Evolutionary conservation across 345 rosid species (phyloP), one percentile per base, ranked within the genome.

Genomic region (Jatropha curcas): DNA sequence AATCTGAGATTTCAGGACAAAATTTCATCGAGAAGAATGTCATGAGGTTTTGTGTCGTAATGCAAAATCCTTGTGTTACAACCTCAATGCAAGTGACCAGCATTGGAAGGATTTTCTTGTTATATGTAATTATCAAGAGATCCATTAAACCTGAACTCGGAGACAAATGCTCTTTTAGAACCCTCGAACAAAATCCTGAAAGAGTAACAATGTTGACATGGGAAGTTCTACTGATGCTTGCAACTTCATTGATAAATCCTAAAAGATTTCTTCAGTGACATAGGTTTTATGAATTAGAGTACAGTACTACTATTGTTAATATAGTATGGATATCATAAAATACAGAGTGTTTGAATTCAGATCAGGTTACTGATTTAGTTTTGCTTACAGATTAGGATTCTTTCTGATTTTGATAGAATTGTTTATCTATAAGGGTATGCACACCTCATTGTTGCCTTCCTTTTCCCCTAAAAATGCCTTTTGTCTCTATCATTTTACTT

Each of bases 201-300:
- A 65, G 39, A 27, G 25, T 46, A 16, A 65, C 70, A 28, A 65
- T 45, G 24, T 65, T 65, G 35, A 65, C 69, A 17, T 45, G 69
- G 56, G 37, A 65, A 65, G 69, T 65, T 37, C 37, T 45, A 43
- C 69, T 17, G 20, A 65, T 65, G 56, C 69, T 65, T 3, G 35
- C 55, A 27, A 65, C 55, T 17, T 65, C 69, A 45, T 65, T 67
- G 1, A 67, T n/a, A 67, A 67, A 67, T 4, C 50, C 71, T 51
- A 20, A 43, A 7, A 7, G 59, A 67, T 20, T 50, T 19, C 43
- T 30, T 48, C 45, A 67, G 20, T n/a, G n/a, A n/a, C n/a, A n/a
- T n/a, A n/a, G n/a, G n/a, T n/a, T n/a, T n/a, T n/a, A n/a, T n/a
- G n/a, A n/a, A n/a, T n/a, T n/a, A n/a, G n/a, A n/a, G n/a, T n/a